Evolutionary conservation across 352 stramenopile species (phyloP).

Genomic region (Globisporangium mamillatum): DNA sequence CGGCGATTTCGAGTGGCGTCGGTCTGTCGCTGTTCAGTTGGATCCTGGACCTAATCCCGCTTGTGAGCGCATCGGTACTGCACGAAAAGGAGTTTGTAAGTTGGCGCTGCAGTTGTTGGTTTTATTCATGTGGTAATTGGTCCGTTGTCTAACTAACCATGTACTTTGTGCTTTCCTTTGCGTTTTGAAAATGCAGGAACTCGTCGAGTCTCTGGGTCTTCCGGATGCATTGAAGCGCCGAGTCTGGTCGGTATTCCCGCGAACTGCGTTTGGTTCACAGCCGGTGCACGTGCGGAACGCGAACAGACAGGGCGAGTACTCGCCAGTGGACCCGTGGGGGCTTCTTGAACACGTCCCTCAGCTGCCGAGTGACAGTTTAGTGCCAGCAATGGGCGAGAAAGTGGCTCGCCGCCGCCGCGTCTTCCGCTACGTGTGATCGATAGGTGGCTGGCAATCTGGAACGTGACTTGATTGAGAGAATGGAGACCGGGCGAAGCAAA

Average conservation of each 20-base stretch:
- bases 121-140: conserved; percentile 3
- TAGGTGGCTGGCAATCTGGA: background rate
- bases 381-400: conserved; percentile 34
- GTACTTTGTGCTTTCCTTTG: background rate
- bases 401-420: conserved; percentile 62
- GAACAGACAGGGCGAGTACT: conserved; percentile 23
- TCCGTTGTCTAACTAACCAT: background rate
- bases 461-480: background rate
- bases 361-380: conserved; percentile 64
- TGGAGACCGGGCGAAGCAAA: background rate
- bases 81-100: conserved; percentile 77
- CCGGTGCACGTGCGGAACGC: conserved; percentile 23
- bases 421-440: conserved; percentile 65
- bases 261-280: conserved; percentile 32
- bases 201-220: conserved; percentile 62
- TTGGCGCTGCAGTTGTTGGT: conserved; percentile 17
- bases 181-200: conserved; percentile 36
- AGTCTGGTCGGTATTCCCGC: conserved; percentile 71
- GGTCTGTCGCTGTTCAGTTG: conserved; percentile 82
- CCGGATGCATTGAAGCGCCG: conserved; percentile 54
- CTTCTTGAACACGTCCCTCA: conserved; percentile 68
- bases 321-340: conserved; percentile 70
- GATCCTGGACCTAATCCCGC: conserved; percentile 83
- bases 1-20: conserved; percentile 47
- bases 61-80: conserved; percentile 70